A percentile compares a stretch with the other conserved stretches of the same genome.
Evolutionary conservation across 169 alveolate genomes (phyloP).

Genomic region (Plasmodium falciparum): DNA sequence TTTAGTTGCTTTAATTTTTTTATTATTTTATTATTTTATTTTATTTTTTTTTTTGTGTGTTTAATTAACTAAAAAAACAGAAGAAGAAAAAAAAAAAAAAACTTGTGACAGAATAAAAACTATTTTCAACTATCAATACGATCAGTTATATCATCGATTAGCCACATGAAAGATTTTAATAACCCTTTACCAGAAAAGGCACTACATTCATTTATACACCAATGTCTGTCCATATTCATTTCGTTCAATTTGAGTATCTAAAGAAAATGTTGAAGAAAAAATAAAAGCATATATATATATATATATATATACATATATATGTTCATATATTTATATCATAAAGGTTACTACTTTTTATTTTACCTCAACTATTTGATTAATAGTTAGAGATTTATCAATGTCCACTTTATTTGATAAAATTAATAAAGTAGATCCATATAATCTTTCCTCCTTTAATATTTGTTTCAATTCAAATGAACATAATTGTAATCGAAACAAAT

Average conservation of each 20-base stretch:
- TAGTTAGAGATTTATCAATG: conserved; percentile 59
- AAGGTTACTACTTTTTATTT: conserved; percentile 39
- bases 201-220: conserved; percentile 95
- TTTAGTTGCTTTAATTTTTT: too few species aligned
- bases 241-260: conserved; percentile 86
- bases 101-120: conserved; percentile 11
- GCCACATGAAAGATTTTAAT: conserved; percentile 95
- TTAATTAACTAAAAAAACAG: neutral
- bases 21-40: neutral
- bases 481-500: conserved; percentile 94
- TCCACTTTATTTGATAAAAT: conserved; percentile 54
- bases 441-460: conserved; percentile 94
- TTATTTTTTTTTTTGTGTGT: neutral
- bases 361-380: conserved; percentile 77
- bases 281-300: neutral
- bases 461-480: conserved; percentile 96
- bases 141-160: conserved; percentile 93
- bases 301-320: neutral
- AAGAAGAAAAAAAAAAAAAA: conserved; percentile 17
- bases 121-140: conserved; percentile 84
- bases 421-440: conserved; percentile 89
- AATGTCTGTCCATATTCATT: conserved; percentile 90
- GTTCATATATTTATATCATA: conserved; percentile 81
- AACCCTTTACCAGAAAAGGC: conserved; percentile 96
- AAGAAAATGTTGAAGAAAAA: neutral